Percentiles rank a stretch among this genome's conserved stretches.
phyloP scores from a whole-genome alignment of 2,329 filamentous ascomycete genomes.

The Cordyceps cicadae region DNA sequence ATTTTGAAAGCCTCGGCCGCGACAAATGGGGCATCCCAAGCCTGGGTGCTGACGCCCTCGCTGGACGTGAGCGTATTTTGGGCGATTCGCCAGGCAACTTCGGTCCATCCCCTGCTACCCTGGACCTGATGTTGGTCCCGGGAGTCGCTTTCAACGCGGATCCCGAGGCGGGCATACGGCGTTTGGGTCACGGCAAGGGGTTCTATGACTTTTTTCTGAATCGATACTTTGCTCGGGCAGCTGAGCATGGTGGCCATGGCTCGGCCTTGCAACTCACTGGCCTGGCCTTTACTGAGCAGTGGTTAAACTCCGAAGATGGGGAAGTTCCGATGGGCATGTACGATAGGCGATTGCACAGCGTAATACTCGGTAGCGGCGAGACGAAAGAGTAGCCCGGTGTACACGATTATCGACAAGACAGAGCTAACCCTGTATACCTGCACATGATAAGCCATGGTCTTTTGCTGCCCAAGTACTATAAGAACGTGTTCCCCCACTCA shows the following conservation, averaged over 20 bases:
- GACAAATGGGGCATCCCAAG: constrained; percentile 97
- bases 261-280: constrained; percentile 54
- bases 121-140: constrained; percentile 86
- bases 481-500: too few species aligned
- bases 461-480: too few species aligned
- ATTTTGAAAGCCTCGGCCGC: constrained; percentile 67
- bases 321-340: constrained; percentile 66
- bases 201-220: constrained; percentile 94
- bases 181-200: constrained; percentile 88
- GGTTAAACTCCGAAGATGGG: constrained; percentile 51
- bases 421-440: too few species aligned
- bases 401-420: neutral
- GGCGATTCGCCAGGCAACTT: constrained; percentile 44
- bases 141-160: constrained; percentile 82
- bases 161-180: constrained; percentile 48
- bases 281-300: constrained; percentile 77
- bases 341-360: constrained; percentile 73
- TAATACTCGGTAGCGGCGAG: constrained; percentile 64
- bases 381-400: constrained; percentile 33
- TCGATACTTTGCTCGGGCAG: constrained; percentile 50
- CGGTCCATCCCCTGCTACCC: constrained; percentile 33
- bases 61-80: constrained; percentile 62
- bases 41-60: constrained; percentile 56
- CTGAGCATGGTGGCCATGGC: constrained; percentile 25
- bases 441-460: too few species aligned